A percentile compares a stretch with the other conserved stretches of the same genome.
These are phyloP conservation scores for Alternaria hordeiaustralica DNA, from an alignment of 2,329 filamentous ascomycete genomes.

Conservation along the genomic window DNA sequence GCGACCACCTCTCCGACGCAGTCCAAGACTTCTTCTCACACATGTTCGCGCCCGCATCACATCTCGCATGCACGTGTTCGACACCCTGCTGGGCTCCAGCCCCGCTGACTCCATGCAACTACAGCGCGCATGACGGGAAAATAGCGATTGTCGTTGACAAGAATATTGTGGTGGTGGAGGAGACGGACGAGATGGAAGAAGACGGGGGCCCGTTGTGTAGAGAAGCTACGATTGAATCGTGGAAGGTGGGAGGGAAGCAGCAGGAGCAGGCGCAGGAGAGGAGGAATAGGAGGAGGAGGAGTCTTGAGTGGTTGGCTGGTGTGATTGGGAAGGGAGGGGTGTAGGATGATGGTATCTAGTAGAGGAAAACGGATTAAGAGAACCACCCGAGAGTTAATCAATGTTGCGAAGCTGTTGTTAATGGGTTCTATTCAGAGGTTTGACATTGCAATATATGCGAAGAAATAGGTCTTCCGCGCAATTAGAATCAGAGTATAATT, in stretches of 20 bases:
- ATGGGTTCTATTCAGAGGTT: no score
- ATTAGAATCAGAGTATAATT: no score
- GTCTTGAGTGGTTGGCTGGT: constrained; percentile 5
- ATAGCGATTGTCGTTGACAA: constrained; percentile 17
- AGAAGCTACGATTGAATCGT: constrained; percentile 27
- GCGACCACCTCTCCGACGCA: constrained; percentile 14
- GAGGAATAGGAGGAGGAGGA: no score
- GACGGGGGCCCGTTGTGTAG: constrained; percentile 32
- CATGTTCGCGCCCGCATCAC: constrained; percentile 22
- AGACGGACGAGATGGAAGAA: background rate
- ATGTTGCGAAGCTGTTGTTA: no score
- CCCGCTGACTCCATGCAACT: background rate
- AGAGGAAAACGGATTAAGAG: no score
- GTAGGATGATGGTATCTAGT: no score
- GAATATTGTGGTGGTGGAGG: constrained; percentile 16
- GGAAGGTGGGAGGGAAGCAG: constrained; percentile 17
- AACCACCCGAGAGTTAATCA: no score
- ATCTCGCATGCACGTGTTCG: constrained; percentile 19
- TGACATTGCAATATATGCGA: no score
- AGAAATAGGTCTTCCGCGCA: no score
- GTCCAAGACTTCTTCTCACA: constrained; percentile 20
- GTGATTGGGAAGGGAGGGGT: constrained; percentile 2
- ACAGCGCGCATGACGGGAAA: background rate
- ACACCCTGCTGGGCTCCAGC: background rate
- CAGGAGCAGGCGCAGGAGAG: no score